Evolutionary conservation across 768 basidiomycete genomes (phyloP), one percentile per base, ranked within the genome.

Genomic region (Auricularia heimuer): DNA sequence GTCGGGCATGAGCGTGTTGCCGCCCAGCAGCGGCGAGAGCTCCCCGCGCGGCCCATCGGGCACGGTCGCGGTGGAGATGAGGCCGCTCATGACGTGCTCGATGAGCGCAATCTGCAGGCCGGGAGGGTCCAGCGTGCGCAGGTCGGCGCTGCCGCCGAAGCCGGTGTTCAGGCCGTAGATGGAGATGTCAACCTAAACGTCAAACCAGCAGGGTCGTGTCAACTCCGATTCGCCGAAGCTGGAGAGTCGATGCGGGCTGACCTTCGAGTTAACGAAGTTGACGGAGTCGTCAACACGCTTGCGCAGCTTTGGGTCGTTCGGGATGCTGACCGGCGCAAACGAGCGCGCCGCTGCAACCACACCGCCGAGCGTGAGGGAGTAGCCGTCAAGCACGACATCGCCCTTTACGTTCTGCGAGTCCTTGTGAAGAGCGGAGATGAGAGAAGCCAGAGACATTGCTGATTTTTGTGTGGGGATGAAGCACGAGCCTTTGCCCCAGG

Each of bases 161-260:
- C 92, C 92, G 3, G 89, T 90, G 61, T 88, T 88, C 51, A 94
- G 87, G 24, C 92, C 92, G 69, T 94, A 94, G 24, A 94, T 81
- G 67, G 87, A 89, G 3, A 80, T 77, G 29, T 82, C 80, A 44
- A 93, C 81, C 74, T 92, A 42, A 91, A 69, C 18, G 54, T 18
- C 54, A 29, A 54, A 54, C 54, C 18, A 7, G 54, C 18, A 54
- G 54, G 54, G 54, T 42, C 3, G 39, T 14, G 29, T 54, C n/a
- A 54, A 18, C 54, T n/a, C 54, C 18, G n/a, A 54, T 7, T n/a
- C 29, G 54, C 29, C 54, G 39, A 14, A 29, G 39, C 12, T 42
- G 39, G 7, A 42, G 39, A 7, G 39, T 29, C 39, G 39, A 7
- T 7, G 8, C 7, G 39, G 39, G 12, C 39, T 42, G 29, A 54